These are phyloP conservation scores for Fusarium sp. DNA, from an alignment of 2,329 filamentous ascomycete species.

Conservation along the genomic window DNA sequence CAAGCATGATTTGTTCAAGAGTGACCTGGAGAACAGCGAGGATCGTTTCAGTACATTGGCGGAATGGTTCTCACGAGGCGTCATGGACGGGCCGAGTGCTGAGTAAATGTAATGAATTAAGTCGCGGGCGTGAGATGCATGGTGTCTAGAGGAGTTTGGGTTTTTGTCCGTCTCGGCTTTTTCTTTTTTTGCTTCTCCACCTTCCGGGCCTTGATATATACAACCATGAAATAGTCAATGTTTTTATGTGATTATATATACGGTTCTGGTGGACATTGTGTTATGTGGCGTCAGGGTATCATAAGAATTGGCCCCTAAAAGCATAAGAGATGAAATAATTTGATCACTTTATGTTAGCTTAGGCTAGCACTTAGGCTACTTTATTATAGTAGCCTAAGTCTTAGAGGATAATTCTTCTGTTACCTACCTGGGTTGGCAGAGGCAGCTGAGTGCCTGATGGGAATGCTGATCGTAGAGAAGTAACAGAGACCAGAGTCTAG, in stretches of 20 bases:
- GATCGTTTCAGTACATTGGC: conserved; percentile 92
- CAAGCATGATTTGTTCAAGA: conserved; percentile 88
- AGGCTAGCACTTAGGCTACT: too few species aligned
- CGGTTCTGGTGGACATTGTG: background rate
- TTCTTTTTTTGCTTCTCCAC: too few species aligned
- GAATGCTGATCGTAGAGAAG: background rate
- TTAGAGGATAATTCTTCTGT: too few species aligned
- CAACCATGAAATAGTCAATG: conserved; percentile 12
- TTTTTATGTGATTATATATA: background rate
- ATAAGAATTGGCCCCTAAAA: too few species aligned
- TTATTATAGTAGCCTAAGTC: too few species aligned
- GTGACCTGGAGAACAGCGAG: conserved; percentile 78
- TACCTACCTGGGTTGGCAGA: too few species aligned
- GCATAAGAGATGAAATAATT: too few species aligned
- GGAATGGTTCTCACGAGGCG: conserved; percentile 93
- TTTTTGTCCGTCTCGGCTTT: background rate
- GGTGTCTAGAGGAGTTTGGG: conserved; percentile 39
- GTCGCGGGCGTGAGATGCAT: conserved; percentile 7
- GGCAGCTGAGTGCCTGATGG: too few species aligned
- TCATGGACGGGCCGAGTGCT: conserved; percentile 71
- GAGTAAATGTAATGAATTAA: conserved; percentile 38
- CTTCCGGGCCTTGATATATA: background rate
- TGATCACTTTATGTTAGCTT: too few species aligned
- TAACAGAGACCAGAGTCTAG: background rate
- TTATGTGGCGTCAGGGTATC: background rate